phyloP scores from a whole-genome alignment of 2,329 filamentous ascomycete species.

The Grosmannia huntii region DNA sequence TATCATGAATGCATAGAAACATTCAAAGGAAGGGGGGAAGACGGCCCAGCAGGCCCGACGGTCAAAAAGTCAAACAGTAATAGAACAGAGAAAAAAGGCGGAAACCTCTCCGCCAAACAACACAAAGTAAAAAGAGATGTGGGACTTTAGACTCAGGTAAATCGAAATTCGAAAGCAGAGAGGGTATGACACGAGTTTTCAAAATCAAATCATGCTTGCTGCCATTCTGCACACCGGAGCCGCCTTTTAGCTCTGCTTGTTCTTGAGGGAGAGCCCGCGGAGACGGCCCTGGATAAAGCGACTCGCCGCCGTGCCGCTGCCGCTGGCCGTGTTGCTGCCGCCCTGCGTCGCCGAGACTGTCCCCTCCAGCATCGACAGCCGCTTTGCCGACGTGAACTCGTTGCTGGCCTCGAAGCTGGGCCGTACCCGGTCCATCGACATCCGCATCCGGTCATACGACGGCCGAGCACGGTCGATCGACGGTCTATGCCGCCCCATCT shows the following conservation, averaged over 20 bases:
- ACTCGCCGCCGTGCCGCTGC: conserved; percentile 3
- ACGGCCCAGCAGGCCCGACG: conserved; percentile 10
- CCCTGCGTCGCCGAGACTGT: conserved; percentile 31
- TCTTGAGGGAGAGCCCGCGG: conserved; percentile 16
- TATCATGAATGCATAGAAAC: conserved; percentile 10
- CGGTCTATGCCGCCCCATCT: conserved; percentile 2
- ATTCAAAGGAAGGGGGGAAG: conserved; percentile 1
- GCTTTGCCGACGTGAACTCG: conserved; percentile 84
- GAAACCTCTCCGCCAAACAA: conserved; percentile 14
- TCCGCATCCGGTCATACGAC: conserved; percentile 77
- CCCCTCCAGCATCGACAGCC: conserved; percentile 74
- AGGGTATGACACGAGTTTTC: neutral
- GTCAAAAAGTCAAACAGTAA: conserved; percentile 17
- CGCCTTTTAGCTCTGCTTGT: conserved; percentile 2
- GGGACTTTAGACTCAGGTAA: neutral
- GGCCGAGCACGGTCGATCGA: conserved; percentile 60
- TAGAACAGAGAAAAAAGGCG: conserved; percentile 17
- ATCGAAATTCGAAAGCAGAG: neutral
- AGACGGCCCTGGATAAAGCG: conserved; percentile 14
- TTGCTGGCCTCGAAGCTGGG: conserved; percentile 76
- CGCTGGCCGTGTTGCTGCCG: neutral
- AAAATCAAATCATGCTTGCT: neutral
- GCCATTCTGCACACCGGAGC: neutral
- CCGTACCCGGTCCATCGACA: conserved; percentile 75
- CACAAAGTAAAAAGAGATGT: conserved; percentile 7